Conservation (phyloP, 2,329 filamentous ascomycete species). For the Hymenoscyphus linearis region DNA sequence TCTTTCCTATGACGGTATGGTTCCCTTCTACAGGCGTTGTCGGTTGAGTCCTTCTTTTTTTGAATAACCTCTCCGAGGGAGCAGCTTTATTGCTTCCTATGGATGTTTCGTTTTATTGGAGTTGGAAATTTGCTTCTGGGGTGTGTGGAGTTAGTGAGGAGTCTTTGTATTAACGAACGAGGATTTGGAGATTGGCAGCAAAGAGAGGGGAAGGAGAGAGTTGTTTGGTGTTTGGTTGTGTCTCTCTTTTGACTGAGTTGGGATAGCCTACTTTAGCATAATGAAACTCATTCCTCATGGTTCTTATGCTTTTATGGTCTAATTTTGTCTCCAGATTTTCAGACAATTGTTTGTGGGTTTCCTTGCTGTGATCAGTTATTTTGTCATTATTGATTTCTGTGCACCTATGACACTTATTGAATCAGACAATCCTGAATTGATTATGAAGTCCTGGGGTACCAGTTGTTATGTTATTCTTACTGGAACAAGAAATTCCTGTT, state of each 20-base stretch:
- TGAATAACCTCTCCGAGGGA: background rate
- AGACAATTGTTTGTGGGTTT: background rate
- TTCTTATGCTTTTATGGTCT: background rate
- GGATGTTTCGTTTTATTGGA: background rate
- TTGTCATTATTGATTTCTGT: too few species aligned
- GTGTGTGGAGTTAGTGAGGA: background rate
- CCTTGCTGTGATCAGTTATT: background rate
- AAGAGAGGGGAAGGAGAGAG: background rate
- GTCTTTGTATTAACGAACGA: background rate
- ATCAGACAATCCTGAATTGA: too few species aligned
- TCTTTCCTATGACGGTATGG: background rate
- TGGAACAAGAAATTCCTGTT: too few species aligned
- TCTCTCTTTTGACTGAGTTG: background rate
- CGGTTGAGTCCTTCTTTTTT: background rate
- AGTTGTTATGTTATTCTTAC: too few species aligned
- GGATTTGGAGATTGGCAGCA: background rate
- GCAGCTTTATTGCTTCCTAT: background rate
- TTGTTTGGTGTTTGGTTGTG: background rate
- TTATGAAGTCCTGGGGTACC: too few species aligned
- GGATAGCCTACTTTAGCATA: background rate
- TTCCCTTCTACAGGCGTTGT: background rate
- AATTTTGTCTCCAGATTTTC: background rate
- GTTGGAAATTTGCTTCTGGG: background rate
- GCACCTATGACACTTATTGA: too few species aligned
- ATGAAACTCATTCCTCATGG: background rate